Percentiles rank a stretch among this genome's conserved stretches.
phyloP scores from a whole-genome alignment of 306 rosid species.

The Amphicarpaea edgeworthii region DNA sequence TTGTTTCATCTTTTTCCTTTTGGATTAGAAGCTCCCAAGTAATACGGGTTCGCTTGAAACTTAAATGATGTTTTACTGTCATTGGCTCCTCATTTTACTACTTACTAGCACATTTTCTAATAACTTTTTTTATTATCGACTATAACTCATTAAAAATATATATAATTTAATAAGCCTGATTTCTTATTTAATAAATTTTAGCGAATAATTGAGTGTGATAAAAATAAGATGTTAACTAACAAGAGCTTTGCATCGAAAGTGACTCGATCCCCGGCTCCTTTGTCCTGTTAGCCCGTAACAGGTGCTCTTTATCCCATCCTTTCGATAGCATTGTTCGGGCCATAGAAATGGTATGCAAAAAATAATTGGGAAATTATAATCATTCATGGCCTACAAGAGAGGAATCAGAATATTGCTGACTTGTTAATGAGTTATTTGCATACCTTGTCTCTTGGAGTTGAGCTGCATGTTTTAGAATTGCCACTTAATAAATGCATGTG shows the following conservation, averaged over 20 bases:
- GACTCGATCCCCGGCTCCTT: background rate
- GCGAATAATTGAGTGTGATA: background rate
- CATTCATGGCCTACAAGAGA: slow-evolving; percentile 15
- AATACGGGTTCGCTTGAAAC: background rate
- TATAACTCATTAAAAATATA: too few relatives aligned
- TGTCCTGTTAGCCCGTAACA: background rate
- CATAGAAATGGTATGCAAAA: background rate
- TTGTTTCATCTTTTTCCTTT: background rate
- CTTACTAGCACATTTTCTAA: too few relatives aligned
- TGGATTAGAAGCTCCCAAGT: background rate
- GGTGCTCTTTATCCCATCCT: background rate
- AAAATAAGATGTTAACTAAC: background rate
- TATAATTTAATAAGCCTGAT: too few relatives aligned
- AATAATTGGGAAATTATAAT: slow-evolving; percentile 26
- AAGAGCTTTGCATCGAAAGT: slow-evolving; percentile 1
- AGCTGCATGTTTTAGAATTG: slow-evolving; percentile 17
- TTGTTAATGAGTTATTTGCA: background rate
- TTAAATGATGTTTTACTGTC: background rate
- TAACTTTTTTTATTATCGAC: too few relatives aligned
- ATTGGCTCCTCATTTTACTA: too few relatives aligned
- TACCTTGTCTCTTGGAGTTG: background rate
- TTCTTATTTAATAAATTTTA: background rate
- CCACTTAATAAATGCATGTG: slow-evolving; percentile 19
- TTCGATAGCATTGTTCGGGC: background rate
- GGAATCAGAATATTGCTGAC: slow-evolving; percentile 31